phyloP scores from a whole-genome alignment of 1,284 basidiomycete species.

The Farysia itapuensis region DNA sequence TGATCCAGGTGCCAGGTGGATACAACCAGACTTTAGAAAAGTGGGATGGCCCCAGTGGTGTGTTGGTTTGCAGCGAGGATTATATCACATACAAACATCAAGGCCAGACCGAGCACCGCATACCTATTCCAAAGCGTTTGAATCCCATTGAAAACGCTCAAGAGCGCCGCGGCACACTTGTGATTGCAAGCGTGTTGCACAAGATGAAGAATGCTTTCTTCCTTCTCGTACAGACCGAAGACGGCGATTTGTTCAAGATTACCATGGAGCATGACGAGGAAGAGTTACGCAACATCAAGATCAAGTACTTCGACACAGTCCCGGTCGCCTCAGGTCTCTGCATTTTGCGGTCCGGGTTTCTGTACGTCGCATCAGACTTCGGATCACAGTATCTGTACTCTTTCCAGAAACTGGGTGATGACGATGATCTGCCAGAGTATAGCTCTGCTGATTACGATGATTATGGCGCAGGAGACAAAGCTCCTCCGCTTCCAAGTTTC shows the following conservation, averaged over 20 bases:
- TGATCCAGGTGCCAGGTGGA: constrained; percentile 57
- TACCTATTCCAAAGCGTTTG: constrained; percentile 55
- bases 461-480: constrained; percentile 29
- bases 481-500: constrained; percentile 44
- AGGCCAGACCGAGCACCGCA: constrained; percentile 51
- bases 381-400: constrained; percentile 55
- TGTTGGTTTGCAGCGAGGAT: constrained; percentile 58
- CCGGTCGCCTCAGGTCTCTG: constrained; percentile 49
- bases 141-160: constrained; percentile 42
- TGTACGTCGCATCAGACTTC: constrained; percentile 54
- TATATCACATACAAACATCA: constrained; percentile 59
- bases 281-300: constrained; percentile 49
- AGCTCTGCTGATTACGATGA: constrained; percentile 43
- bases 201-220: constrained; percentile 59
- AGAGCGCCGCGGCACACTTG: constrained; percentile 45
- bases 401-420: constrained; percentile 59
- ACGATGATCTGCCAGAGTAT: constrained; percentile 54
- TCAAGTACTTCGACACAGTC: constrained; percentile 60
- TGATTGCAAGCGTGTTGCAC: constrained; percentile 57
- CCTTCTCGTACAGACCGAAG: constrained; percentile 55
- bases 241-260: constrained; percentile 59
- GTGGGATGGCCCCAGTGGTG: constrained; percentile 59
- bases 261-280: constrained; percentile 59
- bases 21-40: constrained; percentile 55
- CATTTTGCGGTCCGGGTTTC: constrained; percentile 58